Percentiles rank a stretch among this genome's conserved stretches.
Conservation (phyloP, 2,329 filamentous ascomycete genomes). For the Coccinonectria pachysandricola region DNA sequence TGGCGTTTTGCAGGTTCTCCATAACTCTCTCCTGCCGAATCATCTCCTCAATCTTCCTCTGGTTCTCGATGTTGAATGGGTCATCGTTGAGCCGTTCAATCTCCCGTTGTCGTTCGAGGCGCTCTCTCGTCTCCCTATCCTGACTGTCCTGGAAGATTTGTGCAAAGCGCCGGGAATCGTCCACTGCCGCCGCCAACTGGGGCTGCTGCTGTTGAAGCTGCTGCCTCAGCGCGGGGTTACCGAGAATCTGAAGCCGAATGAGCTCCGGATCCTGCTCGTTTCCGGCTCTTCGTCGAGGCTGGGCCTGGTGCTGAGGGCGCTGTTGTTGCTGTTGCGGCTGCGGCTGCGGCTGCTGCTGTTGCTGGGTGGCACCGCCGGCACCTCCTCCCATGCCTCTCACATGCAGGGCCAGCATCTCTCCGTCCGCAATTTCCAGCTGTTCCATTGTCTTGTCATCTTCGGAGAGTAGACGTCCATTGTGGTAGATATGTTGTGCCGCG, state of each 20-base stretch:
- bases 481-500: slow-evolving; percentile 72
- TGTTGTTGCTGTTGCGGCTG: slow-evolving; percentile 10
- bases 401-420: slow-evolving; percentile 86
- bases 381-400: slow-evolving; percentile 51
- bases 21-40: slow-evolving; percentile 91
- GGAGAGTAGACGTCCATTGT: slow-evolving; percentile 73
- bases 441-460: slow-evolving; percentile 74
- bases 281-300: slow-evolving; percentile 22
- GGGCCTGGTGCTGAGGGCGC: slow-evolving; percentile 21
- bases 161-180: slow-evolving; percentile 67
- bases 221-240: slow-evolving; percentile 61
- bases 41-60: slow-evolving; percentile 89
- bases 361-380: slow-evolving; percentile 30
- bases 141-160: slow-evolving; percentile 59
- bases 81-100: slow-evolving; percentile 84
- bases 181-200: slow-evolving; percentile 63
- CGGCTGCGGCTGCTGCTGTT: slow-evolving; percentile 14
- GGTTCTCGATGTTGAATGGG: slow-evolving; percentile 86
- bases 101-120: slow-evolving; percentile 68
- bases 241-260: slow-evolving; percentile 71
- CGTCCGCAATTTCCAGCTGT: slow-evolving; percentile 70
- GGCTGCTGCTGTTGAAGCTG: slow-evolving; percentile 65
- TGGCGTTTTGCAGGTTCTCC: slow-evolving; percentile 91
- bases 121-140: slow-evolving; percentile 59
- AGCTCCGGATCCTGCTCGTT: slow-evolving; percentile 62